Base-by-base conservation (phyloP, 495 filamentous ascomycete species). In the Hyaloscypha variabilis region DNA sequence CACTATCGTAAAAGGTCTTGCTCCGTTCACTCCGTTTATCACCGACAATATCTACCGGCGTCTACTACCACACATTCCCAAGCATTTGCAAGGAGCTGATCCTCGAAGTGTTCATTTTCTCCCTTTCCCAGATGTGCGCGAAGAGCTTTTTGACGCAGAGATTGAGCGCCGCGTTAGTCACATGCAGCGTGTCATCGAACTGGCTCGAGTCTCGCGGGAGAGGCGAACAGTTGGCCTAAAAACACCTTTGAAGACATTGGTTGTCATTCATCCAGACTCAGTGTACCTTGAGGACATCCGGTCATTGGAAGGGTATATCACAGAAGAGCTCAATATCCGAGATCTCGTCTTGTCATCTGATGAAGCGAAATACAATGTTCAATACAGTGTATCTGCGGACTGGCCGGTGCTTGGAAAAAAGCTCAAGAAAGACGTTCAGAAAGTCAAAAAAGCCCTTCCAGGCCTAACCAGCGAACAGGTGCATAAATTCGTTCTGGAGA, bases 331-430 rank as follows among this genome's bases (percentile, higher is more conserved):
- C 21, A 99, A 98, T 75, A 82, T 99, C 26, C 86, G 86, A 49
- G 88, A 96, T 50, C 79, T 99, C n/a, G 78, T 96, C 30, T 81
- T 97, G 59, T 90, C 92, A 1, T 87, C 87, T 8, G 92, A 99
- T 65, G 96, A 98, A 77, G 88, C 84, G 46, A 91, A 88, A 71
- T 97, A 97, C 79, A 89, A 91, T 53, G 93, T 99, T 23, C 90
- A 94, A 70, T 97, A 97, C 79, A 91, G 88, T 63, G 90, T 91
- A 50, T 82, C 82, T 30, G 95, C 92, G 10, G 95, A 99, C 77
- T 97, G 94, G 91, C 90, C 94, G 2, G 91, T 89, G 0, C 84
- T 99, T 39, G 95, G 95, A 64, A 97, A 97, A 86, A 98, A 97
- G 79, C 82, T 98, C 60, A 96, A 92, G 83, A 97, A 96, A 79